Base-by-base conservation (phyloP, 169 alveolate genomes). In the Eimeria maxima region DNA sequence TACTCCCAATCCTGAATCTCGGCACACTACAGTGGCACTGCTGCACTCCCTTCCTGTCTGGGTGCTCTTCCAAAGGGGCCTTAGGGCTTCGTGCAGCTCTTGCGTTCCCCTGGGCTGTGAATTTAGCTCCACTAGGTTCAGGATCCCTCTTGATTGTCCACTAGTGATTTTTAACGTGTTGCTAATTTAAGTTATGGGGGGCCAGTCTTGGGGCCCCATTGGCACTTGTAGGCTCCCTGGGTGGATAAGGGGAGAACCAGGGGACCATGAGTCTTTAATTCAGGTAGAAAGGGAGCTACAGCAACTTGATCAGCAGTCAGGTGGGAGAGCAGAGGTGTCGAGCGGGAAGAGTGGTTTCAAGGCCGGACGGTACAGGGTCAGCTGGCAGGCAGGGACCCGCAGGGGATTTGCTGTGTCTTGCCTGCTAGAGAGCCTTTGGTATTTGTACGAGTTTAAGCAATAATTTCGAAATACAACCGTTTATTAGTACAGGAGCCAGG, bases 141-240 rank as follows among this genome's bases (percentile, higher is more conserved):
- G 50, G 5, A 11, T 0, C 27, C 24, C 4, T n/a, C 1, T 33
- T 45, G 10, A 42, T n/a, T 47, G 22, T 22, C 24, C 42, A 22
- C 60, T 76, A 47, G 65, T 22, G 14, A 29, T 18, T 44, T 42
- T 44, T 44, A 42, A 44, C 20, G 60, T 76, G 87, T 18, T 3
- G 87, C 33, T 44, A 76, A 63, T 47, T 60, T n/a, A 24, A 33
- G 42, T 24, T 13, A 76, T 10, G 63, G 87, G 87, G 87, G 87
- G 65, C 63, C 65, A 22, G 8, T 45, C 63, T 24, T 60, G 87
- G 87, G 65, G 38, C 38, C 87, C 60, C 87, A 60, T 38, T 29
- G 33, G 50, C 55, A 45, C 20, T 22, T 16, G 60, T 24, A 22
- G 11, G 18, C 65, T 20, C 57, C 65, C 65, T 76, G 87, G 57